Base-by-base conservation (phyloP, 1,139 yeast genomes). In the Yamadazyma dendronema region DNA sequence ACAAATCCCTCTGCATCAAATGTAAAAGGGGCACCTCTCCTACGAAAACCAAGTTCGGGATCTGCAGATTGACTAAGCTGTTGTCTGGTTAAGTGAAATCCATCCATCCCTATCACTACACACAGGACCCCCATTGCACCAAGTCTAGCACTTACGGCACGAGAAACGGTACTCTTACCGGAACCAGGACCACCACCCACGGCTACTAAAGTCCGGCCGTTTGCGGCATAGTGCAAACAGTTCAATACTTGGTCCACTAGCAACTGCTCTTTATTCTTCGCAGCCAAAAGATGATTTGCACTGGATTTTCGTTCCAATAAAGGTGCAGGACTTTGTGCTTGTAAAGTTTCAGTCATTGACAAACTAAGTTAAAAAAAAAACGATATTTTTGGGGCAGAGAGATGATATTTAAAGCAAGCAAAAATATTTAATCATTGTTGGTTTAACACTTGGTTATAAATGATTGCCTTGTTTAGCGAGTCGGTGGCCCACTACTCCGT, bases 11-110 rank as follows among this genome's bases (percentile, higher is more conserved):
- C 51, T 3, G 84, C 74, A 54, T 90, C 90, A 61, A 90, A 89
- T 0, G 97, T 88, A 51, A 74, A 78, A 1, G 96, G 94, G 0
- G 96, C 85, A 0, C 97, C 97, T 36, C 97, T 72, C 46, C 88
- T 66, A 28, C 63, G 58, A 32, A 79, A 65, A 0, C 95, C 94
- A 28, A 62, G 66, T 4, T 54, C 67, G 0, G 87, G 71, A 48
- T 87, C 74, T 2, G 65, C 58, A 54, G 84, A 70, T 32, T 60
- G 47, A 22, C 62, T 67, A 21, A 90, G 62, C 36, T 77, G 73
- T 0, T 57, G 46, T 29, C 92, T 61, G 4, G 88, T 78, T 28
- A 81, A 66, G 56, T 90, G 97, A 54, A 75, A 90, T 9, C 97
- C 97, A 61, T 90, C 97, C 84, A 67, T 73, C 8, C 48, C 49